These are phyloP conservation scores for Microbotryum silenes-acaulis DNA, from an alignment of 1,284 basidiomycete species.

Conservation along the genomic window DNA sequence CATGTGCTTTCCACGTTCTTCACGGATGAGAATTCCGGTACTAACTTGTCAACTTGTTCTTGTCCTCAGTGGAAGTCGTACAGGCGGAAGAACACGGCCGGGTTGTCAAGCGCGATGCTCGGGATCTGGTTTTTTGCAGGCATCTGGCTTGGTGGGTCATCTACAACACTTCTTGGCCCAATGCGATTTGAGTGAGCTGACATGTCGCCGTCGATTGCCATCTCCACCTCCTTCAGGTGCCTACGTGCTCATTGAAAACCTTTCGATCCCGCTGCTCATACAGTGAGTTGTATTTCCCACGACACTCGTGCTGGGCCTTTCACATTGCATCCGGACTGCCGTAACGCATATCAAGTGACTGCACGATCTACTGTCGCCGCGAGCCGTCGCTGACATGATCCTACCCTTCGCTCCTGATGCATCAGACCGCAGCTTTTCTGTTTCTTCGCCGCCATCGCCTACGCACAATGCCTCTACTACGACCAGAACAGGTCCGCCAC, in stretches of 20 bases:
- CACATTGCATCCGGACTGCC: no score
- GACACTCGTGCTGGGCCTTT: no score
- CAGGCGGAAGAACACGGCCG: conserved; percentile 9
- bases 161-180: no score
- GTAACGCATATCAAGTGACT: no score
- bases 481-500: conserved; percentile 1
- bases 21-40: not conserved
- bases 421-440: conserved; percentile 16
- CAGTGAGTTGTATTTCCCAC: conserved; percentile 1
- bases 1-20: no score
- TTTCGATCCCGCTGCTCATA: conserved; percentile 14
- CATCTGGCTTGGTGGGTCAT: conserved; percentile 7
- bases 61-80: conserved; percentile 10
- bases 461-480: conserved; percentile 17
- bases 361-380: no score
- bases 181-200: no score
- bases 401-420: not conserved
- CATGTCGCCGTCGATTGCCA: no score
- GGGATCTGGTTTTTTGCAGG: conserved; percentile 9
- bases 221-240: not conserved
- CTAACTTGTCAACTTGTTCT: not conserved
- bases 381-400: not conserved
- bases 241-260: conserved; percentile 2
- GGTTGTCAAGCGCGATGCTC: conserved; percentile 9
- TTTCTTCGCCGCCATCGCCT: conserved; percentile 9